Percentiles rank a stretch among this genome's conserved stretches.
phyloP scores from a whole-genome alignment of 352 stramenopile species.

The Achlya hypogyna region DNA sequence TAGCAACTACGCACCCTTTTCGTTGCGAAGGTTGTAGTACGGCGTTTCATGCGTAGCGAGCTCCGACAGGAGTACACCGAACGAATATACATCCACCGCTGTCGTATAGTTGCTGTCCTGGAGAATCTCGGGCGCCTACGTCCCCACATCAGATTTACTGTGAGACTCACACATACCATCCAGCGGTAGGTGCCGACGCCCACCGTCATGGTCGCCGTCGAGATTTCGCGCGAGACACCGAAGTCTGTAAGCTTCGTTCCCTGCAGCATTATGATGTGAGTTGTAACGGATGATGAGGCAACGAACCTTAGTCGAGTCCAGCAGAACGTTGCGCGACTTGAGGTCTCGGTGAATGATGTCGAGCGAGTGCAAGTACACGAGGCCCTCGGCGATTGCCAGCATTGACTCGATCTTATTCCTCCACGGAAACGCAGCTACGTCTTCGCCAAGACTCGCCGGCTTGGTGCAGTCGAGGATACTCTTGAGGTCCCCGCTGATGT shows the following conservation, averaged over 20 bases:
- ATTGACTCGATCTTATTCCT: conserved; percentile 2
- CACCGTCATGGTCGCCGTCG: conserved; percentile 19
- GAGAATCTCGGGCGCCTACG: background rate
- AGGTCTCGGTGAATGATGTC: conserved; percentile 18
- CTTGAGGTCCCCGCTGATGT: conserved; percentile 30
- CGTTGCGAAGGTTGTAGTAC: background rate
- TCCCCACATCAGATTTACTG: background rate
- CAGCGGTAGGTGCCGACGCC: conserved; percentile 16
- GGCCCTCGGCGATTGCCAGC: conserved; percentile 6
- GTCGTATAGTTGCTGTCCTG: background rate
- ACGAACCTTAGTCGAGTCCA: conserved; percentile 4
- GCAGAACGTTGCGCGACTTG: conserved; percentile 14
- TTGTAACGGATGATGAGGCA: background rate
- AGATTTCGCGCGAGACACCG: conserved; percentile 8
- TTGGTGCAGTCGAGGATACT: background rate
- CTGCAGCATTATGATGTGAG: background rate
- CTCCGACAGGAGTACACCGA: background rate
- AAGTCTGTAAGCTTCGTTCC: conserved; percentile 64
- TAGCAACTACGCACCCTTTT: too few species aligned
- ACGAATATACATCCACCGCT: background rate
- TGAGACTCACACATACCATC: background rate
- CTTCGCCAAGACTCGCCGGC: too few species aligned
- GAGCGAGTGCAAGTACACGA: conserved; percentile 18
- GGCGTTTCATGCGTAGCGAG: background rate
- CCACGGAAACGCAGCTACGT: conserved; percentile 9